Evolutionary conservation across 257 asterid genomes (phyloP), one percentile per base, ranked within the genome.

Genomic region (Solanum sitiens): DNA sequence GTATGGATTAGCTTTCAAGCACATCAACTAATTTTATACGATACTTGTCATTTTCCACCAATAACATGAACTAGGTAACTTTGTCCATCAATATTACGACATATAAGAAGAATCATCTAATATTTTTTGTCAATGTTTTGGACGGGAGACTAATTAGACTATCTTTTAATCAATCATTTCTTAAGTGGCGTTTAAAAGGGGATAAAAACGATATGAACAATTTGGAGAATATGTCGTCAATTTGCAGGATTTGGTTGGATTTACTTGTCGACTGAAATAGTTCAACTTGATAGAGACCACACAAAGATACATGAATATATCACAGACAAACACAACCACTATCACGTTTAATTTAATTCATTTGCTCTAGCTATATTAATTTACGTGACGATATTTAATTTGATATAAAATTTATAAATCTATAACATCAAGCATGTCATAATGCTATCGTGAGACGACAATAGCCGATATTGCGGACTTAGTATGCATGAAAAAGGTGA

Each of bases 21-120:
- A 39, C 0, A 1, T 0, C 9, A 9, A 16, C 10, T 53, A 53
- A 53, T 53, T 53, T 53, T 0, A 53, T 0, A 1, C 0, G 23
- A 16, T 53, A 16, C 0, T 7, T 53, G 63, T 0, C 2, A 53
- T 20, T 4, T 53, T 10, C 4, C 4, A 53, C 10, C 23, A 16
- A 0, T 4, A 53, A 16, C 0, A 53, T 53, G 1, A 6, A 53
- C 1, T 16, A 53, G 10, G 3, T 16, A 53, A 53, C 4, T 16
- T 1, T 53, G 0, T 53, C 63, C 0, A 53, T 1, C 1, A 53
- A 16, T 53, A 6, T 53, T 53, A 53, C 0, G 4, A 6, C 4
- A 53, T 53, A 4, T 16, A 53, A 42, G 0, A 53, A 53, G 4
- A 53, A 53, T 16, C 23, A 53, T 16, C 9, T 53, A 0, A 0